phyloP scores from a whole-genome alignment of 2,329 filamentous ascomycete species.

The Botrytis byssoidea region DNA sequence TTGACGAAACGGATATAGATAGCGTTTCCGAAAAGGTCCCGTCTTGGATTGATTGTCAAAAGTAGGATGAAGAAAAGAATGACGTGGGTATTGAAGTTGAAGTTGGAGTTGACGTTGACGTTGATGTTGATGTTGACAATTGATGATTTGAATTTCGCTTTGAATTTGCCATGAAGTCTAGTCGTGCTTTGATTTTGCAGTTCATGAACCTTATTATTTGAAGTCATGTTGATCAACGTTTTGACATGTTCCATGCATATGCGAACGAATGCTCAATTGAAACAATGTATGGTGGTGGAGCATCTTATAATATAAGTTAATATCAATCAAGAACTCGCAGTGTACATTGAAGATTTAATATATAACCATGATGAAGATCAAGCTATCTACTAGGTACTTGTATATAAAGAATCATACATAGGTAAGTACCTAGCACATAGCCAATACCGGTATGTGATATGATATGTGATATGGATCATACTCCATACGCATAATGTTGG shows the following conservation, averaged over 20 bases:
- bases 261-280: background rate
- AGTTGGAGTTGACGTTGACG: background rate
- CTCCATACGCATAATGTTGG: background rate
- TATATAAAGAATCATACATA: background rate
- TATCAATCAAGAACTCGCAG: background rate
- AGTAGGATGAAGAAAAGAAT: background rate
- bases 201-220: background rate
- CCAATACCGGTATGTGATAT: background rate
- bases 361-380: conserved; percentile 10
- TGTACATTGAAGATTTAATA: background rate
- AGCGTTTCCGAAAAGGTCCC: background rate
- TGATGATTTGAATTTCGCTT: background rate
- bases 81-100: background rate
- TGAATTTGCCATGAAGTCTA: background rate
- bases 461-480: background rate
- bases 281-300: background rate
- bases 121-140: background rate
- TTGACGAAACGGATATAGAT: background rate
- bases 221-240: background rate
- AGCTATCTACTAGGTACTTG: background rate
- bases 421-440: too few species aligned
- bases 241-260: background rate
- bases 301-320: background rate
- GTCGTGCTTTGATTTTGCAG: background rate
- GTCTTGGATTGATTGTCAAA: background rate